Evolutionary conservation across 2,329 filamentous ascomycete genomes (phyloP), one percentile per base, ranked within the genome.

Genomic region (Lachnellula cervina): DNA sequence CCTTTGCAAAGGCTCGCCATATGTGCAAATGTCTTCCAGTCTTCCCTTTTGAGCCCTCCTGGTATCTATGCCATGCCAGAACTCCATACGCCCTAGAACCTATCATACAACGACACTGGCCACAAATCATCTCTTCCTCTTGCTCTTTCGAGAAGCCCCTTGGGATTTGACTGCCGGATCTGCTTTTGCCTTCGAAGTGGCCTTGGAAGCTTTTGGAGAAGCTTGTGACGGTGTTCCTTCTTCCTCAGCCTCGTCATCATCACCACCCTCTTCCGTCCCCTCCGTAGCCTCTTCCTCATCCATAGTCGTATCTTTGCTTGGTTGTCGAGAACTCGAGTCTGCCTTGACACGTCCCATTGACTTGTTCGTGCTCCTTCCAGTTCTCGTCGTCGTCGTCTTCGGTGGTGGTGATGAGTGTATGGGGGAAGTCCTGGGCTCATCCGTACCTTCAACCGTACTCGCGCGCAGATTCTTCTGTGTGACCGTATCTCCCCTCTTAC

Each of bases 361-460:
- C 76, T 59, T 74, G 71, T 56, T 76, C 72, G 55, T 58, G 21
- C 62, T 62, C 54, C 67, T 61, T 19, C 62, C 65, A 28, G 63
- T 52, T 37, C 68, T 55, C n/a, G 60, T 76, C 66, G 1, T 55
- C n/a, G 60, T 76, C 66, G 1, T 72, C 55, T 77, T 73, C 9
- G 73, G 75, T 19, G 73, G 68, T 62, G 57, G 70, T 59, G 54
- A 71, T 66, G 42, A 44, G 7, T 52, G 74, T 50, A 73, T 74
- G 37, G 72, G 71, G n/a, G 73, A 71, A 4, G 71, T 76, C 45
- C 75, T 64, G 21, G 64, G 73, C 42, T 74, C 74, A 59, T 81
- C 78, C 1, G 78, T 79, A 54, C 80, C 78, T 3, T 79, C 78
- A n/a, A 80, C 73, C 5, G 78, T 80, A 59, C 77, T 80, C 34